phyloP scores from a whole-genome alignment of 2,329 filamentous ascomycete species.

The Phialophora macrospora region DNA sequence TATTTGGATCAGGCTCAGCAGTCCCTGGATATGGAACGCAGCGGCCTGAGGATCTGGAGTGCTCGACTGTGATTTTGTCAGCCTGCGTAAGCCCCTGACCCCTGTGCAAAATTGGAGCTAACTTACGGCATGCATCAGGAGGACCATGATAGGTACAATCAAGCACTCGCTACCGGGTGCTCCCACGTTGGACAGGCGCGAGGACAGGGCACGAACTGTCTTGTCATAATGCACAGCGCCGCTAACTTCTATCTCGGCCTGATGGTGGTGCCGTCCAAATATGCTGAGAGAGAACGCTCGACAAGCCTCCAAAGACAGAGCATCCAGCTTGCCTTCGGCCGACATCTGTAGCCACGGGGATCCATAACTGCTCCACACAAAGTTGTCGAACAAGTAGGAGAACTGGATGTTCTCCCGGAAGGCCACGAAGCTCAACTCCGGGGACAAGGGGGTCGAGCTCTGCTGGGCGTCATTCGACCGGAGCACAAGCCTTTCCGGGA shows the following conservation, averaged over 20 bases:
- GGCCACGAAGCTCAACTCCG: conserved; percentile 30
- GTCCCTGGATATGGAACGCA: conserved; percentile 31
- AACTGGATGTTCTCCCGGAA: conserved; percentile 34
- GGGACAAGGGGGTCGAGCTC: conserved; percentile 7
- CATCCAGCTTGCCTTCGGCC: conserved; percentile 29
- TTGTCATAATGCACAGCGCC: conserved; percentile 32
- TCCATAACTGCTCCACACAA: conserved; percentile 35
- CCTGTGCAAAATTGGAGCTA: conserved; percentile 6
- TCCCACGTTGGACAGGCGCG: conserved; percentile 27
- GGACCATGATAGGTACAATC: conserved; percentile 32
- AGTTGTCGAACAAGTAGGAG: conserved; percentile 34
- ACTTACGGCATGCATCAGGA: conserved; percentile 35
- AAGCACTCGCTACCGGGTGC: conserved; percentile 29
- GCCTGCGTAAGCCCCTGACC: background rate
- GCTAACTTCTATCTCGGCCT: conserved; percentile 31
- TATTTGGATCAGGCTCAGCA: conserved; percentile 30
- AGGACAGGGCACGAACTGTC: conserved; percentile 30
- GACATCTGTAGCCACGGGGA: conserved; percentile 33
- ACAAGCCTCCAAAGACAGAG: conserved; percentile 30
- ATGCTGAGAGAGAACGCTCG: conserved; percentile 31
- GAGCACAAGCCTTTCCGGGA: conserved; percentile 19
- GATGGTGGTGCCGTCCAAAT: conserved; percentile 34
- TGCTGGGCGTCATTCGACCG: conserved; percentile 14
- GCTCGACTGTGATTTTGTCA: conserved; percentile 27
- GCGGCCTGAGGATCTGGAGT: conserved; percentile 28